phyloP scores from a whole-genome alignment of 768 basidiomycete genomes.

The Mycena indigotica region DNA sequence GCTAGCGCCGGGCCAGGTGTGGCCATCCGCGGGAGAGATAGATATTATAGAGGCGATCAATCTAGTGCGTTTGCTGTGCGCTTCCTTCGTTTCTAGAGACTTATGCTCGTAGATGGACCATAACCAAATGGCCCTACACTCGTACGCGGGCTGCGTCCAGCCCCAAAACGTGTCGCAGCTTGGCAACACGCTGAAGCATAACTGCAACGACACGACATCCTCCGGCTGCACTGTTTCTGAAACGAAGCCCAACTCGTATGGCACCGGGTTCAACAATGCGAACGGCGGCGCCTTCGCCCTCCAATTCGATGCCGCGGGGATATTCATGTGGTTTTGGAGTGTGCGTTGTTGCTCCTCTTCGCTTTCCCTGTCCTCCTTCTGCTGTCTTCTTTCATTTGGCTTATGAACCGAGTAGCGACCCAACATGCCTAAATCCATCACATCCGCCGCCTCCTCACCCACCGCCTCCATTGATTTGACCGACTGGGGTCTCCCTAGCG shows the following conservation, averaged over 20 bases:
- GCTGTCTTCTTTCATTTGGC: too few relatives aligned
- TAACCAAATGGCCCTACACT: conserved; percentile 21
- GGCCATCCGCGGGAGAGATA: conserved; percentile 53
- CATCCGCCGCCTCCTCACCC: conserved; percentile 5
- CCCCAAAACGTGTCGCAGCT: conserved; percentile 4
- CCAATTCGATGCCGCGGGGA: conserved; percentile 59
- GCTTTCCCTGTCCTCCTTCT: too few relatives aligned
- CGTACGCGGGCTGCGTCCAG: conserved; percentile 14
- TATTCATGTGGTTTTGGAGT: conserved; percentile 47
- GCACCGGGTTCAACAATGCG: conserved; percentile 54
- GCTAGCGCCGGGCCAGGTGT: conserved; percentile 38
- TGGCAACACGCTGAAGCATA: conserved; percentile 25
- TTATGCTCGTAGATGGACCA: conserved; percentile 8
- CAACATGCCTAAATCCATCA: conserved; percentile 23
- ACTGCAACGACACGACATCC: conserved; percentile 52
- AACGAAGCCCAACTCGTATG: conserved; percentile 62
- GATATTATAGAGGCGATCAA: conserved; percentile 31
- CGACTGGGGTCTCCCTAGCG: conserved; percentile 50
- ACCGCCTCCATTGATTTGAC: conserved; percentile 21
- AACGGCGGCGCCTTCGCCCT: conserved; percentile 79
- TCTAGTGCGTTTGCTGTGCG: conserved; percentile 8
- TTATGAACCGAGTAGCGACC: conserved; percentile 8
- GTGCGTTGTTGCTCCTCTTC: too few relatives aligned
- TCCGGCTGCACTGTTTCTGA: conserved; percentile 70
- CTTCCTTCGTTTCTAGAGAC: neutral